Conservation (phyloP, 331 rosid genomes). For the Rhamnella rubrinervis region DNA sequence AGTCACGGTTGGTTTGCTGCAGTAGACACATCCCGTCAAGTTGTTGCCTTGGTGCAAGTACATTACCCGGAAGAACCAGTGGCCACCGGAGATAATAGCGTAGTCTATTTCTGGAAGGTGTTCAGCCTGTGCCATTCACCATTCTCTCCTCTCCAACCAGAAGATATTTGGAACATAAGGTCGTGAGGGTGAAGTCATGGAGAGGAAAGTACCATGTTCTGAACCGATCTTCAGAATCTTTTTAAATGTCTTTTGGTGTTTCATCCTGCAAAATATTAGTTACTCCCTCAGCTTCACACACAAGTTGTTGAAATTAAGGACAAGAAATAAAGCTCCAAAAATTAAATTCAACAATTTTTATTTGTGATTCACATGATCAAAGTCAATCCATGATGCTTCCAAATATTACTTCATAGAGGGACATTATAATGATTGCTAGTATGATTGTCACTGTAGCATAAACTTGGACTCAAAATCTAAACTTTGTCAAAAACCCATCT, state of each 20-base stretch:
- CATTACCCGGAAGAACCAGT: constrained; percentile 78
- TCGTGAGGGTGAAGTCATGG: constrained; percentile 55
- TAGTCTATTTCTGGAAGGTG: constrained; percentile 59
- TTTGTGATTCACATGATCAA: too few relatives aligned
- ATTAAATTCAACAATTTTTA: too few relatives aligned
- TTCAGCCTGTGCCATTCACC: constrained; percentile 55
- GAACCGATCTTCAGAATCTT: constrained; percentile 69
- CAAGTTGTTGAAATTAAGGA: too few relatives aligned
- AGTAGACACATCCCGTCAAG: constrained; percentile 60
- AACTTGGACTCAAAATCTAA: too few relatives aligned
- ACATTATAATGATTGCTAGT: too few relatives aligned
- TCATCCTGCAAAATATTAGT: constrained; percentile 55
- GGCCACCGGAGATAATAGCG: constrained; percentile 63
- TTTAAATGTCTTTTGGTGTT: constrained; percentile 54
- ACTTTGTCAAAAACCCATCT: too few relatives aligned
- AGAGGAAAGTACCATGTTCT: constrained; percentile 65
- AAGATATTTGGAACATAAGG: constrained; percentile 70
- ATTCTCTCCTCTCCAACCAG: constrained; percentile 62
- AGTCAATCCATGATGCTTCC: too few relatives aligned
- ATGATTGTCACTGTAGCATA: too few relatives aligned
- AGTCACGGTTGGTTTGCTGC: constrained; percentile 49
- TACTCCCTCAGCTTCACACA: neutral
- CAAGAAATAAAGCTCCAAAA: too few relatives aligned
- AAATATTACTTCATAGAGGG: too few relatives aligned
- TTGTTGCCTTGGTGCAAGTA: constrained; percentile 44